Conservation (phyloP, 805 yeast species). For the Middelhovenomyces tepae region DNA sequence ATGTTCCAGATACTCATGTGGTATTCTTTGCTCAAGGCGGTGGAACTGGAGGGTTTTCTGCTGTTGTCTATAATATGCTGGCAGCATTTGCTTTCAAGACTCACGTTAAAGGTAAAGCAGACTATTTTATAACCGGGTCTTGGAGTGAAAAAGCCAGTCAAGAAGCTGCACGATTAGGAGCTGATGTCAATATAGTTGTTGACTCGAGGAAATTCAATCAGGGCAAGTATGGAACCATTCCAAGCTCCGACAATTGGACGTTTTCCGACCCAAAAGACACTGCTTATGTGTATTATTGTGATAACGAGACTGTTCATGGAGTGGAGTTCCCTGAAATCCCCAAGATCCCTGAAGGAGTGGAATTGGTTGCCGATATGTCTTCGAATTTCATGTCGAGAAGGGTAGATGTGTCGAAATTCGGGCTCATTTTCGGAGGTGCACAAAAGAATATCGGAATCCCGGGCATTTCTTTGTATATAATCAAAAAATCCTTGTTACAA, state of each 20-base stretch:
- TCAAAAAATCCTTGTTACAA: slow-evolving; percentile 69
- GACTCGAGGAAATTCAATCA: slow-evolving; percentile 46
- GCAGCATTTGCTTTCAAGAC: slow-evolving; percentile 66
- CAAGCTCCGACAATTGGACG: slow-evolving; percentile 59
- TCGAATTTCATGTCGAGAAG: slow-evolving; percentile 80
- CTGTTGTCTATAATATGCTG: slow-evolving; percentile 71
- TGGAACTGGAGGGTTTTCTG: slow-evolving; percentile 92
- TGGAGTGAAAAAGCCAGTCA: slow-evolving; percentile 88
- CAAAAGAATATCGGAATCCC: slow-evolving; percentile 97
- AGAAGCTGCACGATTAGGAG: slow-evolving; percentile 80
- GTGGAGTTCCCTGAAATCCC: slow-evolving; percentile 63
- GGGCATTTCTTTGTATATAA: slow-evolving; percentile 85
- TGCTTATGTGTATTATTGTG: slow-evolving; percentile 85
- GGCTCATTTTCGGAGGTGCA: slow-evolving; percentile 93
- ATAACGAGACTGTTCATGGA: slow-evolving; percentile 96
- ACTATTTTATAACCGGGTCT: slow-evolving; percentile 82
- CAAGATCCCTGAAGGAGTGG: slow-evolving; percentile 56
- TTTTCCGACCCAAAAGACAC: slow-evolving; percentile 47
- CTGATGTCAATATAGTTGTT: slow-evolving; percentile 59
- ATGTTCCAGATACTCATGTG: slow-evolving; percentile 87
- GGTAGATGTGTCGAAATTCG: slow-evolving; percentile 76
- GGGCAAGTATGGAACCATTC: slow-evolving; percentile 61
- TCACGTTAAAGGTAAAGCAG: slow-evolving; percentile 71
- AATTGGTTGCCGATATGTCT: slow-evolving; percentile 89
- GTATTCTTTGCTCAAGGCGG: slow-evolving; percentile 97